phyloP scores from a whole-genome alignment of 192 early-diverging fungal genomes.

The Neocallimastix lanati region DNA sequence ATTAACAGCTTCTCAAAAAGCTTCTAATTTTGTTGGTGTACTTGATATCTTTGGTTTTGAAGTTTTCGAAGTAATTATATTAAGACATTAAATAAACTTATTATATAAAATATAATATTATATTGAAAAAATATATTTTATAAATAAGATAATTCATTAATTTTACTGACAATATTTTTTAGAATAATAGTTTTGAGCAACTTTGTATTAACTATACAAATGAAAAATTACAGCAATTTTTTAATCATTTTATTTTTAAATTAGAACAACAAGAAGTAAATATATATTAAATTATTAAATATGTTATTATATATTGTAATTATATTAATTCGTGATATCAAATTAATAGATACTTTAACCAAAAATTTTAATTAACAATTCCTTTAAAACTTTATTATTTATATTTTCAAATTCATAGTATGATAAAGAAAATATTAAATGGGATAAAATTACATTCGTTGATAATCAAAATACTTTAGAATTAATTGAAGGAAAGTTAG shows the following conservation, averaged over 20 bases:
- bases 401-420: constrained; percentile 14
- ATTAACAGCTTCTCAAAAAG: constrained; percentile 5
- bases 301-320: too few relatives aligned
- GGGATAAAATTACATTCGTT: constrained; percentile 30
- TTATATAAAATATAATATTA: constrained; percentile 1
- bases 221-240: constrained; percentile 30
- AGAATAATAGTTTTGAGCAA: constrained; percentile 40
- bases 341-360: too few relatives aligned
- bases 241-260: constrained; percentile 41
- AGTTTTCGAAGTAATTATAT: constrained; percentile 5
- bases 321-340: too few relatives aligned
- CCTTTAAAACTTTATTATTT: too few relatives aligned
- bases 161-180: not conserved
- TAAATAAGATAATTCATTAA: not conserved
- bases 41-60: constrained; percentile 44
- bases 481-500: constrained; percentile 30
- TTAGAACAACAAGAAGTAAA: constrained; percentile 32
- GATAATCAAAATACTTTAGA: constrained; percentile 29
- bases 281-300: not conserved
- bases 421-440: constrained; percentile 28
- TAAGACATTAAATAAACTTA: not conserved
- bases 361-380: too few relatives aligned
- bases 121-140: not conserved
- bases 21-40: constrained; percentile 24
- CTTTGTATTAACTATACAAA: constrained; percentile 30